A percentile compares a stretch with the other conserved stretches of the same genome.
Conservation (phyloP, 805 yeast genomes). For the Vanderwaltozyma verrucispora region DNA sequence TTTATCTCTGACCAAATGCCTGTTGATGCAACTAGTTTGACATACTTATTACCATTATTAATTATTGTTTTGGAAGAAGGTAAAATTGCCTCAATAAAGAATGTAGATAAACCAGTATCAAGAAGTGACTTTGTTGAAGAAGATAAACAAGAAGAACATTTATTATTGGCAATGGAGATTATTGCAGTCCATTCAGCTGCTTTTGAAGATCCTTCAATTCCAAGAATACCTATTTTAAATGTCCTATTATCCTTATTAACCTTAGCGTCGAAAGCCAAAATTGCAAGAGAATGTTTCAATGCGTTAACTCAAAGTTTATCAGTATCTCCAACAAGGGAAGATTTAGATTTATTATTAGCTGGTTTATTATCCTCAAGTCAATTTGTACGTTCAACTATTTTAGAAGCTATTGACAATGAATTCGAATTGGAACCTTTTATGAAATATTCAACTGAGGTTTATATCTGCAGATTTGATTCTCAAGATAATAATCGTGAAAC, state of each 20-base stretch:
- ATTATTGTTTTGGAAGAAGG: slow-evolving; percentile 60
- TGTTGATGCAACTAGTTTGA: slow-evolving; percentile 56
- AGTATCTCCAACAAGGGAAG: slow-evolving; percentile 43
- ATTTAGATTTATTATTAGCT: slow-evolving; percentile 47
- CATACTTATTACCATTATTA: slow-evolving; percentile 67
- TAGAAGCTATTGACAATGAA: slow-evolving; percentile 82
- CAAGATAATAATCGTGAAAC: slow-evolving; percentile 49
- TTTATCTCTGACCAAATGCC: slow-evolving; percentile 64
- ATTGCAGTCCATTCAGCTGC: slow-evolving; percentile 57
- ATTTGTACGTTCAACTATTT: slow-evolving; percentile 67
- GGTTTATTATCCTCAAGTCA: slow-evolving; percentile 49
- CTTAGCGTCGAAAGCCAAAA: slow-evolving; percentile 67
- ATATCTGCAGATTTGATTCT: slow-evolving; percentile 69
- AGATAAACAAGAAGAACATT: slow-evolving; percentile 80
- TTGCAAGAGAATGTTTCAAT: slow-evolving; percentile 73
- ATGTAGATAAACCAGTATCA: slow-evolving; percentile 39
- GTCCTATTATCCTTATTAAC: slow-evolving; percentile 58
- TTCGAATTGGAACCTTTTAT: slow-evolving; percentile 38
- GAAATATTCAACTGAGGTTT: slow-evolving; percentile 55
- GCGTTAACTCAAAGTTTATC: slow-evolving; percentile 71
- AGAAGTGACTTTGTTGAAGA: slow-evolving; percentile 70
- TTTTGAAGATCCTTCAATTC: slow-evolving; percentile 56
- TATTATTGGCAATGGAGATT: slow-evolving; percentile 66
- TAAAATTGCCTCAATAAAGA: slow-evolving; percentile 42
- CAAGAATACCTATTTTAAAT: slow-evolving; percentile 53